Evolutionary conservation across 2,329 filamentous ascomycete species (phyloP).

Genomic region (Alternaria hordeiaustralica): DNA sequence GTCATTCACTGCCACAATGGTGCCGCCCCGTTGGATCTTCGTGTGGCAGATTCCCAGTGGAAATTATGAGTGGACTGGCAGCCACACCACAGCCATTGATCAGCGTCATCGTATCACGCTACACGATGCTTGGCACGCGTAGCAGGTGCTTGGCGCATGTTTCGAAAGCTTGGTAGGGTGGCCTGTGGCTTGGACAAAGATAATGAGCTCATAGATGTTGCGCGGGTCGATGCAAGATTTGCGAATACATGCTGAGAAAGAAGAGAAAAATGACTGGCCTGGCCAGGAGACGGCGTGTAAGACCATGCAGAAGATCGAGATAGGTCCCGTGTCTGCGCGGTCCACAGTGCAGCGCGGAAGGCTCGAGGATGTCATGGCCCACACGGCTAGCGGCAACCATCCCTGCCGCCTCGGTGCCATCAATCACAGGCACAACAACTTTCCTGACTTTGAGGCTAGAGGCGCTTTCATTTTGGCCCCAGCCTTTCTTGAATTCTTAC

Average conservation of each 20-base stretch:
- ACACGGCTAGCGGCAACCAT: slow-evolving; percentile 22
- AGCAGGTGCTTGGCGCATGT: slow-evolving; percentile 4
- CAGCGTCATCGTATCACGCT: slow-evolving; percentile 4
- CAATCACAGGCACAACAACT: slow-evolving; percentile 23
- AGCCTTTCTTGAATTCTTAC: slow-evolving; percentile 2
- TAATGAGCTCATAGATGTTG: slow-evolving; percentile 11
- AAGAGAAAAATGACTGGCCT: background rate
- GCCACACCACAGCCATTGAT: slow-evolving; percentile 13
- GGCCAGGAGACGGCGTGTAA: background rate
- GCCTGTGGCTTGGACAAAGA: background rate
- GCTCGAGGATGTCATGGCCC: slow-evolving; percentile 5
- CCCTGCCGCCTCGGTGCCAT: slow-evolving; percentile 19
- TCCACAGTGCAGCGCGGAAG: slow-evolving; percentile 3
- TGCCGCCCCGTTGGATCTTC: background rate
- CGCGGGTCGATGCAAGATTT: background rate
- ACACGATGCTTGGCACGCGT: background rate
- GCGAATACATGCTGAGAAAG: background rate
- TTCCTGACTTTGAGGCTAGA: slow-evolving; percentile 10
- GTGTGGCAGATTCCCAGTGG: background rate
- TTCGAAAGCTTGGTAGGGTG: slow-evolving; percentile 1
- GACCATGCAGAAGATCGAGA: background rate
- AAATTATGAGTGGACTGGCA: slow-evolving; percentile 15
- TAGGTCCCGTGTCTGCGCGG: background rate
- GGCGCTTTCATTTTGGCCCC: slow-evolving; percentile 8
- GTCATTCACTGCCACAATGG: slow-evolving; percentile 7